Evolutionary conservation across 331 rosid genomes (phyloP), one percentile per base, ranked within the genome.

Genomic region (Malus hybrid): DNA sequence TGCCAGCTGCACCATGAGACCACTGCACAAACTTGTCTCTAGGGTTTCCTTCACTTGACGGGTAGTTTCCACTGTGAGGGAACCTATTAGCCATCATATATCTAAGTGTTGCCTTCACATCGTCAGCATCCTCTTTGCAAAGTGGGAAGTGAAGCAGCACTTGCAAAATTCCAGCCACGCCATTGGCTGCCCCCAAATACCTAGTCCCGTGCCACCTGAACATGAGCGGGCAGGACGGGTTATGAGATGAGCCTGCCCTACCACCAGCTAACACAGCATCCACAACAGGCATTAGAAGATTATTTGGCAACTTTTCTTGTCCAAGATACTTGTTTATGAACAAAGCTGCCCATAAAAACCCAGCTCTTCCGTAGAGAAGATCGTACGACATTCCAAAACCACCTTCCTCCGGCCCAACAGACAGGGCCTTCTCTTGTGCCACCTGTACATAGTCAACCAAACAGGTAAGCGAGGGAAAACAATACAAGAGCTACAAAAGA

Each of bases 381-480:
- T 93, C 98, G 66, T 93, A 93, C 39, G 98, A 93, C 98, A 93
- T 91, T 62, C 98, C 97, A 31, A 93, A 90, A 67, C 98, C 98
- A 18, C 98, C 98, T 85, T 93, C 98, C 71, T 93, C 96, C 0
- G 97, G 93, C 76, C 98, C 98, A 70, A 87, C 83, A 2, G 98
- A 92, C 5, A 93, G 84, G n/a, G 96, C 96, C 78, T 82, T 83
- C 88, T 93, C 98, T 70, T 85, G 85, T 42, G 93, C 94, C 3
- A 90, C 86, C 98, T 91, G 11, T 31, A 27, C 66, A 74, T 74
- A 62, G 67, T 68, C 12, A 42, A 48, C 65, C 16, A 67, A 19
- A 33, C 16, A 64, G 27, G 76, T 27, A 16, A 20, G 10, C 57
- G 9, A 52, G 57, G 57, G 57, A 52, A 16, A 52, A 52, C 57